Base-by-base conservation (phyloP, 352 stramenopile species). In the Pythium rhizo-oryzae region DNA sequence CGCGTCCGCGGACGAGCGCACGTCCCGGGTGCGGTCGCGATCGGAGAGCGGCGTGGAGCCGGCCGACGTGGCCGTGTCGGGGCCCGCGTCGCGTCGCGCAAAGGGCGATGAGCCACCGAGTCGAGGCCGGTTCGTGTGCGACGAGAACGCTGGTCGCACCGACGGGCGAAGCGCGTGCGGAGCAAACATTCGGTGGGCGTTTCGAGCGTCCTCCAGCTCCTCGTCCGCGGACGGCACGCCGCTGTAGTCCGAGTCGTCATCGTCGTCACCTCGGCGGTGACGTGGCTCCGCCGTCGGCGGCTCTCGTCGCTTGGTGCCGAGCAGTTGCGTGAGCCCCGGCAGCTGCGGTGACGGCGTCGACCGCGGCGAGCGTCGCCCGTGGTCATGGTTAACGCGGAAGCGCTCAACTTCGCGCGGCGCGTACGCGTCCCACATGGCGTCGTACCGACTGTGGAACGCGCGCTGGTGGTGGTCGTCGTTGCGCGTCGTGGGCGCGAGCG, bases 171-270 rank as follows among this genome's bases (percentile, higher is more conserved):
- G 8, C 39, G 39, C 5, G 6, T 11, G 33, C 33, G 33, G 6
- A 39, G 11, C 6, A 5, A 11, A 39, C 6, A 39, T n/a, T n/a
- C n/a, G n/a, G n/a, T n/a, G n/a, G n/a, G n/a, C n/a, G n/a, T n/a
- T n/a, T n/a, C n/a, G n/a, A 11, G 43, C 15, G 43, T 49, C 43
- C 19, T 49, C 19, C 12, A n/a, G 7, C 43, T 49, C 43, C 15
- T 49, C n/a, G n/a, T n/a, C n/a, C n/a, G n/a, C n/a, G n/a, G n/a
- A n/a, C n/a, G n/a, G n/a, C n/a, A n/a, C n/a, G n/a, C n/a, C n/a
- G n/a, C n/a, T n/a, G n/a, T n/a, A n/a, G n/a, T n/a, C 43, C 43
- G 43, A 23, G 47, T 53, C 47, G 47, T 53, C n/a, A 30, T 53
- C 49, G 8, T 30, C 49, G 4, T 37, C 23, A 56, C n/a, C n/a